A percentile compares a stretch with the other conserved stretches of the same genome.
Evolutionary conservation across 768 basidiomycete genomes (phyloP).

Genomic region (Amanita pallidorosea): DNA sequence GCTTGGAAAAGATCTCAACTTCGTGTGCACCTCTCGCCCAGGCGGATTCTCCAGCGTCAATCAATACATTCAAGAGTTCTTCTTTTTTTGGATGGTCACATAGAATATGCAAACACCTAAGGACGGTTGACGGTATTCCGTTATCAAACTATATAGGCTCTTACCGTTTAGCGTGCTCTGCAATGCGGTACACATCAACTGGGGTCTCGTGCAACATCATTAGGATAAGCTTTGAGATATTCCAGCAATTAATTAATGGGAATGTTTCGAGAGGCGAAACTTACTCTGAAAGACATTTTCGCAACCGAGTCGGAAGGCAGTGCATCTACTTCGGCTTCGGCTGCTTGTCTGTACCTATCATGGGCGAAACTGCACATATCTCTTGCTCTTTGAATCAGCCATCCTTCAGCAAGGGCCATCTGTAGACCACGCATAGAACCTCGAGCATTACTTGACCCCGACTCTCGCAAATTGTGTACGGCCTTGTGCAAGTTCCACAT

Average conservation of each 20-base stretch:
- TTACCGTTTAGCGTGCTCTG: slow-evolving; percentile 58
- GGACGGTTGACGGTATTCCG: slow-evolving; percentile 1
- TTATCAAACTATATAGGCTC: slow-evolving; percentile 2
- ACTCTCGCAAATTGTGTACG: slow-evolving; percentile 35
- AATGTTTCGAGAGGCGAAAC: slow-evolving; percentile 9
- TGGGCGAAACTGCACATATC: slow-evolving; percentile 74
- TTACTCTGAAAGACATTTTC: slow-evolving; percentile 62
- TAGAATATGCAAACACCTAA: slow-evolving; percentile 51
- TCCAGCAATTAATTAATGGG: slow-evolving; percentile 1
- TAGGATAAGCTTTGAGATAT: slow-evolving; percentile 43
- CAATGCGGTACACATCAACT: slow-evolving; percentile 55
- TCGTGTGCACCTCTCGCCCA: slow-evolving; percentile 69
- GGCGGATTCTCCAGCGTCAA: slow-evolving; percentile 63
- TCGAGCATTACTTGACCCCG: slow-evolving; percentile 29
- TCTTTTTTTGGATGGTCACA: slow-evolving; percentile 51
- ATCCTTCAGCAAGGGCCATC: slow-evolving; percentile 57
- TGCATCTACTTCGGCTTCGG: slow-evolving; percentile 44
- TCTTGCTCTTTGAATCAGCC: slow-evolving; percentile 60
- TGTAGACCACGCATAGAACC: slow-evolving; percentile 62
- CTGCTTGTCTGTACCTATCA: slow-evolving; percentile 67
- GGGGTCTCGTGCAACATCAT: slow-evolving; percentile 60
- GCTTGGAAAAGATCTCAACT: slow-evolving; percentile 21
- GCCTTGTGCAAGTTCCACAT: slow-evolving; percentile 44
- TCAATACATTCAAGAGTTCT: slow-evolving; percentile 46
- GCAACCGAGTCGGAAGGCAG: slow-evolving; percentile 39